Conservation (phyloP, 2,329 filamentous ascomycete genomes). For the Alternaria novae-zelandiae region DNA sequence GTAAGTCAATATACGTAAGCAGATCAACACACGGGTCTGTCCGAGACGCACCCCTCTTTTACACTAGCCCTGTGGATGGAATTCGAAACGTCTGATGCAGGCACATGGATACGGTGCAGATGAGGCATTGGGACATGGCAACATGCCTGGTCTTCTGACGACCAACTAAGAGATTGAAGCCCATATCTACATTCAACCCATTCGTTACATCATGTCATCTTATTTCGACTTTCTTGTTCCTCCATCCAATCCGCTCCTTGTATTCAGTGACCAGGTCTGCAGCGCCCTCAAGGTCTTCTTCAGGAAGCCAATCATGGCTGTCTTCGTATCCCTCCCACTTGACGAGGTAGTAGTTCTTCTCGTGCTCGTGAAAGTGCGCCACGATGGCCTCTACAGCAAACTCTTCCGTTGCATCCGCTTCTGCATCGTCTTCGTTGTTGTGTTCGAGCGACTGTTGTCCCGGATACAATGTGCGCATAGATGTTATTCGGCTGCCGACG, state of each 20-base stretch:
- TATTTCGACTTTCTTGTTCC: constrained; percentile 5
- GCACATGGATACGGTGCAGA: background rate
- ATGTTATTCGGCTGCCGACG: background rate
- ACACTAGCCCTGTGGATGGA: background rate
- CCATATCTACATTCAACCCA: background rate
- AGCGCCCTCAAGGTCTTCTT: constrained; percentile 36
- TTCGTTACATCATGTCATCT: background rate
- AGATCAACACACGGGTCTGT: background rate
- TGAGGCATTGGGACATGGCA: background rate
- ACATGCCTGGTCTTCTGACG: background rate
- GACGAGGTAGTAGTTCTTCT: constrained; percentile 38
- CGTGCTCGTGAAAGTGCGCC: constrained; percentile 28
- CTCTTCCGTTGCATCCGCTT: constrained; percentile 26
- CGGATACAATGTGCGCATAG: background rate
- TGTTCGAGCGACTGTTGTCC: background rate
- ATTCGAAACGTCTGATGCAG: background rate
- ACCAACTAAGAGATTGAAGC: background rate
- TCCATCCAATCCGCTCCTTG: constrained; percentile 16
- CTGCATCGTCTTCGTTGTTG: background rate
- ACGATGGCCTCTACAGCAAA: constrained; percentile 40
- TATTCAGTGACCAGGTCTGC: constrained; percentile 36
- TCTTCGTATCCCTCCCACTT: constrained; percentile 45
- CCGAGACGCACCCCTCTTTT: background rate
- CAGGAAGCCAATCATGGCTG: constrained; percentile 38
- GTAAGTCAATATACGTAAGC: background rate